Percentiles rank a stretch among this genome's conserved stretches.
phyloP scores from a whole-genome alignment of 495 filamentous ascomycete genomes.

The Xylaria cubensis region DNA sequence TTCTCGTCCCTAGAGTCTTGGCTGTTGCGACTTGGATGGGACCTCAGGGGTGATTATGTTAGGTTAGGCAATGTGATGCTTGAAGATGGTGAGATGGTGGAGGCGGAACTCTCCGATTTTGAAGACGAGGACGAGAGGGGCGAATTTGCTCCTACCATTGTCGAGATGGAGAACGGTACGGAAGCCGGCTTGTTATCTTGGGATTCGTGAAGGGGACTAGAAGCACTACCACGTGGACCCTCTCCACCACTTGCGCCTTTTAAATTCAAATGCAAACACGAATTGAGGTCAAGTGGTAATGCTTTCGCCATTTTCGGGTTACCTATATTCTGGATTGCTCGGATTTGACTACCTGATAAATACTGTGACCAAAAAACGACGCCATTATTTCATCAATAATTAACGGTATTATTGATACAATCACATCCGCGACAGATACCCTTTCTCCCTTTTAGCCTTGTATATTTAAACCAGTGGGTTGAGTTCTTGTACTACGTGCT shows the following conservation, averaged over 20 bases:
- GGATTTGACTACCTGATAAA: not conserved
- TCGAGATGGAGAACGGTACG: slow-evolving; percentile 67
- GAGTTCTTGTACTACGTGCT: no score
- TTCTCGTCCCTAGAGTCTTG: slow-evolving; percentile 55
- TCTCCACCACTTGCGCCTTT: not conserved
- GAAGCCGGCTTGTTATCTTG: slow-evolving; percentile 58
- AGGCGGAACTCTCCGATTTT: slow-evolving; percentile 75
- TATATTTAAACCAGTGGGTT: not conserved
- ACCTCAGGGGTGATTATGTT: slow-evolving; percentile 47
- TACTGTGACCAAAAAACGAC: not conserved
- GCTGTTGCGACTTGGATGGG: slow-evolving; percentile 54
- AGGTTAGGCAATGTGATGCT: slow-evolving; percentile 65
- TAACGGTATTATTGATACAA: no score
- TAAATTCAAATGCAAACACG: not conserved
- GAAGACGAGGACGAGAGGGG: slow-evolving; percentile 85
- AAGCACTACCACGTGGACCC: not conserved
- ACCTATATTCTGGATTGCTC: not conserved
- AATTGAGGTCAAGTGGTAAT: not conserved
- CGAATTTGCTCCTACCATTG: slow-evolving; percentile 84
- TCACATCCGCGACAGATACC: not conserved
- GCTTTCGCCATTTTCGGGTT: not conserved
- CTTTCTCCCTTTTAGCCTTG: not conserved
- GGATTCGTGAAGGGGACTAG: slow-evolving; percentile 26
- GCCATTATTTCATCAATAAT: no score
- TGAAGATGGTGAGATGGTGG: slow-evolving; percentile 79